These are phyloP conservation scores for Kwoniella dejecticola DNA, from an alignment of 768 basidiomycete species.

Conservation along the genomic window DNA sequence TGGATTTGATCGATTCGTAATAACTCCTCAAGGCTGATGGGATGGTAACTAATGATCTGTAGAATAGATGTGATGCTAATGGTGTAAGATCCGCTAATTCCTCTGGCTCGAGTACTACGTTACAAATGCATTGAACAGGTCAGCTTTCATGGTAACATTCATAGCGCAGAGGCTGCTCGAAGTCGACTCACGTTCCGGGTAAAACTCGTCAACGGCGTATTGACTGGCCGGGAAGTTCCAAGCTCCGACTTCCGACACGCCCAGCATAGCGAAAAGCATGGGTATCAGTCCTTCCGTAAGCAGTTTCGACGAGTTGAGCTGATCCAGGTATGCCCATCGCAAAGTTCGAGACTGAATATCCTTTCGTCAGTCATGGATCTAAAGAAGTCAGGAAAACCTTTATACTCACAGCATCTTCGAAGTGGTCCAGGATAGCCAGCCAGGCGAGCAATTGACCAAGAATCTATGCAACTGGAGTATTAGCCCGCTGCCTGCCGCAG, in stretches of 20 bases:
- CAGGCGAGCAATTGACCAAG: conserved; percentile 67
- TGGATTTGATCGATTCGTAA: conserved; percentile 85
- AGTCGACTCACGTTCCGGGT: conserved; percentile 59
- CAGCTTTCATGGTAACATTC: conserved; percentile 1
- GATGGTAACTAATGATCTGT: conserved; percentile 77
- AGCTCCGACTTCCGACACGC: conserved; percentile 65
- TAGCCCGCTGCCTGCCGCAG: not conserved
- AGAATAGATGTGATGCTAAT: conserved; percentile 83
- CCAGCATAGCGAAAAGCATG: conserved; percentile 67
- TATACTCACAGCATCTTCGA: conserved; percentile 77
- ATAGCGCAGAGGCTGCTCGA: not conserved
- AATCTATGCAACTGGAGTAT: conserved; percentile 18
- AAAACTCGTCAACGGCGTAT: conserved; percentile 84
- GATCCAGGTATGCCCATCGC: conserved; percentile 79
- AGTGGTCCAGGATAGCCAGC: conserved; percentile 86
- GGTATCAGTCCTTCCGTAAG: conserved; percentile 71
- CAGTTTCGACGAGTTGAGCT: conserved; percentile 72
- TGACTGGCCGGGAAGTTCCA: conserved; percentile 76
- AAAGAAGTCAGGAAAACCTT: too few relatives aligned
- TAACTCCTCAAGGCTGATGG: conserved; percentile 83
- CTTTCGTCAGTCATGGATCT: not conserved
- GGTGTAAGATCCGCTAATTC: conserved; percentile 55
- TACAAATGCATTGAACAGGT: not conserved
- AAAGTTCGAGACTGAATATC: conserved; percentile 77
- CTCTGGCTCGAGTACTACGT: conserved; percentile 49